Evolutionary conservation across 352 stramenopile species (phyloP).

Genomic region (Phytopythium sindhum): DNA sequence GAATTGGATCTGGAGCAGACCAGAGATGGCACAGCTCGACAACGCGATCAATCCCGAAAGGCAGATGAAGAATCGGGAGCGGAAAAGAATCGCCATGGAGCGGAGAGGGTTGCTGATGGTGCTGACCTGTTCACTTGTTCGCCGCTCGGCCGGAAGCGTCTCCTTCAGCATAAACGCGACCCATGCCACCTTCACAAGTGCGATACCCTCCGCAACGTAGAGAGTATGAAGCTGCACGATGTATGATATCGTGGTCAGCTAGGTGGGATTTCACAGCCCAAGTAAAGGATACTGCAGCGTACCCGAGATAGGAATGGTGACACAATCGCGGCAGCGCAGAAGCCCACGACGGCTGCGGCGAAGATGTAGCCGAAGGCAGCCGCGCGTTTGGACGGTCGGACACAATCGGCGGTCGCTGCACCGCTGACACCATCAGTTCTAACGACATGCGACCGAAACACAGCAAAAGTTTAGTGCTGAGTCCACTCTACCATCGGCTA

Average conservation of each 20-base stretch:
- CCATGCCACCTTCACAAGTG: conserved; percentile 44
- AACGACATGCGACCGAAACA: neutral
- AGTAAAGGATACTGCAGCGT: conserved; percentile 4
- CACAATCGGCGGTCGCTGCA: conserved; percentile 55
- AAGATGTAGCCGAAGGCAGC: conserved; percentile 60
- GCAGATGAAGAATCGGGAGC: conserved; percentile 53
- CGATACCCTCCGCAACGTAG: conserved; percentile 36
- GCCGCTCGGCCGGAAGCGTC: conserved; percentile 38
- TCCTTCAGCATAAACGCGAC: conserved; percentile 49
- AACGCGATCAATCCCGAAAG: conserved; percentile 64
- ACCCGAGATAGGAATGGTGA: conserved; percentile 57
- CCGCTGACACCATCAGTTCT: conserved; percentile 54
- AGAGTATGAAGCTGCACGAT: conserved; percentile 39
- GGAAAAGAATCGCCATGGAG: conserved; percentile 62
- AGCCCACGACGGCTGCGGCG: conserved; percentile 51
- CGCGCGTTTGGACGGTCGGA: conserved; percentile 46
- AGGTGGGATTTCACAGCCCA: conserved; percentile 31
- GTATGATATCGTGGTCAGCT: conserved; percentile 10
- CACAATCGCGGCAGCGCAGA: conserved; percentile 40
- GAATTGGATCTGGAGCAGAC: conserved; percentile 52
- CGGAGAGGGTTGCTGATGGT: conserved; percentile 49
- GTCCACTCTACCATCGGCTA: neutral
- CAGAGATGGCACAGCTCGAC: conserved; percentile 54
- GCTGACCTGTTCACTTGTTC: conserved; percentile 14
- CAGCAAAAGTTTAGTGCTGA: neutral